Evolutionary conservation across 2,329 filamentous ascomycete genomes (phyloP), one percentile per base, ranked within the genome.

Genomic region (Albophoma yamanashiensis): DNA sequence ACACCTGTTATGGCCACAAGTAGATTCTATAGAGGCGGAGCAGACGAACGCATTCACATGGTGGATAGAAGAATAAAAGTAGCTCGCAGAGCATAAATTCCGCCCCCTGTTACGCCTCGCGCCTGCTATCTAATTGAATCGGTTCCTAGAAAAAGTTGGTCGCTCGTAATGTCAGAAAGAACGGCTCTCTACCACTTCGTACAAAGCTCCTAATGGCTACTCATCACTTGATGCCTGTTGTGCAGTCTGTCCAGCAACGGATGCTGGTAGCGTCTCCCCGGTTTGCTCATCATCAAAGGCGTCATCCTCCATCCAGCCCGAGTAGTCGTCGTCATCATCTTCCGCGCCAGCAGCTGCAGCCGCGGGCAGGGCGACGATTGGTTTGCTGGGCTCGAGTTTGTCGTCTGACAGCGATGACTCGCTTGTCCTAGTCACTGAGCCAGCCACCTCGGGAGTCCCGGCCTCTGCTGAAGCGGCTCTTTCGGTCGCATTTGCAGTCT

Each of bases 291-390:
- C 68, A 45, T 67, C 61, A 20, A 66, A 56, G 50, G 52, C 31
- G 42, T 67, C 52, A 14, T 69, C 69, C 27, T 73, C 67, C 64
- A 74, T 67, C 73, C 73, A 74, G 17, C 70, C 71, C 20, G 72
- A 73, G 58, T 69, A 75, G 56, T 72, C 71, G 17, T 74, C 71
- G 1, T 73, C 69, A 1, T 73, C 71, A 5, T 70, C 67, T 6
- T 63, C 65, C 20, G 36, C 25, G 31, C n/a, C 36, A 4, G 31
- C 3, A 22, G 17, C 59, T 22, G 59, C 60, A 20, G 64, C 55
- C 7, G 63, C 61, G 3, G 63, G 62, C 20, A 65, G 8, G 25
- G 66, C 61, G 53, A 65, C 52, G 31, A 66, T 56, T 11, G 65
- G 62, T 20, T 60, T 60, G 3, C 56, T 55, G 12, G 58, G 40